Evolutionary conservation across 208 protist species (phyloP), one percentile per base, ranked within the genome.

Genomic region (Herpetomonas samuelpessoai): DNA sequence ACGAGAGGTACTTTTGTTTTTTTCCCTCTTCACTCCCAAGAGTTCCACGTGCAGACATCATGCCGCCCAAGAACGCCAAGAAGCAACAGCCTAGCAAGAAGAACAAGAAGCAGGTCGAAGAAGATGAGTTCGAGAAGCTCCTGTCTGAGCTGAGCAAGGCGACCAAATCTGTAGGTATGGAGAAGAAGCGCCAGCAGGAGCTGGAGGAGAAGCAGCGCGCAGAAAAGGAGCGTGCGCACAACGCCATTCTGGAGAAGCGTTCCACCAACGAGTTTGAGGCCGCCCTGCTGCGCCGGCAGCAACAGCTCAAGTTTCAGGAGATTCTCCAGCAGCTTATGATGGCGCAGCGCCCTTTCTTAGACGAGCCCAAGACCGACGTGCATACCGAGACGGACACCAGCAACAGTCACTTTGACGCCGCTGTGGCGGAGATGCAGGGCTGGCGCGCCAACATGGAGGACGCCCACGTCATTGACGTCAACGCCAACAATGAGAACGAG

Each of bases 381-480:
- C 63, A 81, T 52, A 60, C 72, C 45, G 71, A 81, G 61, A 78
- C 72, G 14, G 56, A 50, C 58, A 75, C 48, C 45, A 24, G 54
- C 31, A 90, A 87, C 55, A 59, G 68, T 16, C 47, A 83, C 57
- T 94, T 94, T 56, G 69, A 81, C 29, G 74, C 86, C n/a, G 88
- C 78, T 22, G 88, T 90, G 18, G 88, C 79, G 2, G 76, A 82
- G 44, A 95, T 95, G 85, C 88, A 95, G 57, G 88, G 88, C 53
- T 95, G 86, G 81, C 88, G 88, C n/a, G 62, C 74, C n/a, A 65
- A 78, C 27, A 96, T 96, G 91, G 88, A 96, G 58, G 91, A 96
- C 45, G 81, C 74, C 14, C 81, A 94, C 59, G 29, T 89, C 25
- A 62, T 96, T 38, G 70, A 90, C 47, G 67, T 90, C 3, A 66